Evolutionary conservation across 2,329 filamentous ascomycete genomes (phyloP).

Genomic region (Claviceps maximensis): DNA sequence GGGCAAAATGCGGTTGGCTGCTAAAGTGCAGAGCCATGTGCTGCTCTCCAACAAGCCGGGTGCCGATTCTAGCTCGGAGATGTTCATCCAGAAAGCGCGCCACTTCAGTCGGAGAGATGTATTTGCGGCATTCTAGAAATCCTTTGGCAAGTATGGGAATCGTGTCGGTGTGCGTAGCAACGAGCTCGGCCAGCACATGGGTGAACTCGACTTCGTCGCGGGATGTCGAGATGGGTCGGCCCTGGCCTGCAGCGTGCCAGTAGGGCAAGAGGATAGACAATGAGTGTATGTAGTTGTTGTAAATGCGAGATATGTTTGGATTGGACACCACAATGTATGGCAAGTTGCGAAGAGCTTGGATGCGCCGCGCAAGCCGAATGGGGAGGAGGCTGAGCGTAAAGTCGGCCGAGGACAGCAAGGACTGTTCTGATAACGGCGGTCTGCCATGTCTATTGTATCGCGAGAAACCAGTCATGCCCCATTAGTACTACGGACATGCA

Average conservation of each 20-base stretch:
- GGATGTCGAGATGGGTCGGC: conserved; percentile 38
- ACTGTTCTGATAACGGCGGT: conserved; percentile 67
- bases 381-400: conserved; percentile 90
- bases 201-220: conserved; percentile 88
- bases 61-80: conserved; percentile 85
- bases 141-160: conserved; percentile 86
- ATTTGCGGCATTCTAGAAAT: conserved; percentile 85
- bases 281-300: conserved; percentile 91
- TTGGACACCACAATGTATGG: conserved; percentile 99
- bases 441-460: conserved; percentile 50
- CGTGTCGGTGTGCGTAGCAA: conserved; percentile 86
- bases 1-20: conserved; percentile 55
- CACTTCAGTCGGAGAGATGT: conserved; percentile 72
- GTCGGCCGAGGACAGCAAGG: conserved; percentile 81
- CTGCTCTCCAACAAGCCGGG: conserved; percentile 86
- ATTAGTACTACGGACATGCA: not conserved
- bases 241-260: conserved; percentile 33
- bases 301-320: conserved; percentile 84
- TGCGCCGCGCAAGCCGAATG: conserved; percentile 82
- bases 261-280: conserved; percentile 83
- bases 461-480: not conserved
- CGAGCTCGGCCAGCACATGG: conserved; percentile 85
- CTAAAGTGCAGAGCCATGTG: conserved; percentile 79
- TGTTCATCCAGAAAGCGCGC: conserved; percentile 89
- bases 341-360: conserved; percentile 82